Base-by-base conservation (phyloP, 805 yeast species). In the Myxozyma lipomycoides region DNA sequence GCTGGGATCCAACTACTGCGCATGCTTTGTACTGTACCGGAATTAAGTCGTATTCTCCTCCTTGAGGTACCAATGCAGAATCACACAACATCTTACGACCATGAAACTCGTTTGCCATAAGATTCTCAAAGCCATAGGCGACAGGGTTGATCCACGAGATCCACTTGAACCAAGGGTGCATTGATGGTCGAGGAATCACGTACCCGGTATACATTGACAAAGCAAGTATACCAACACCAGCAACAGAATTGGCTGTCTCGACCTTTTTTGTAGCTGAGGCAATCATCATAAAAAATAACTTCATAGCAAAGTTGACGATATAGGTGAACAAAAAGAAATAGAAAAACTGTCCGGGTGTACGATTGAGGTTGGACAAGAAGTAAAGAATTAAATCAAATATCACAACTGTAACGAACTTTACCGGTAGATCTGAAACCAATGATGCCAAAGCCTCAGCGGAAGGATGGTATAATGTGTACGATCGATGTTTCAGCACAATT, bases 361-460 rank as follows among this genome's bases (percentile, higher is more conserved):
- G 62, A 24, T 75, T 70, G 58, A 78, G 65, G 54, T 73, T 66
- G 3, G 83, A 67, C 71, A 84, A 66, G 67, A 84, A 85, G 66
- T 79, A 82, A 28, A 76, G 60, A 26, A 78, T 68, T 36, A 81
- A 56, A 36, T 73, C 61, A 64, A 81, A 82, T 22, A 65, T 58
- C 21, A 77, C 60, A 19, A 73, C 64, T 28, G 75, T 70, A 22
- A 73, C 26, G 15, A 78, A 40, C 61, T 79, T 79, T 40, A 73
- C 63, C 2, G 84, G 85, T 24, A 80, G 55, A 61, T 82, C 86
- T 6, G 83, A 72, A 15, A 81, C 55, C 49, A 82, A 72, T 1
- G 83, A 76, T 0, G 84, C 81, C 32, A 82, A 59, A 0, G 87
- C 84, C 61, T 82, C 83, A 4, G 86, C 82, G 49, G 80, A 68